A percentile compares a stretch with the other conserved stretches of the same genome.
Conservation (phyloP, 306 rosid species). For the Malus sieversii region DNA sequence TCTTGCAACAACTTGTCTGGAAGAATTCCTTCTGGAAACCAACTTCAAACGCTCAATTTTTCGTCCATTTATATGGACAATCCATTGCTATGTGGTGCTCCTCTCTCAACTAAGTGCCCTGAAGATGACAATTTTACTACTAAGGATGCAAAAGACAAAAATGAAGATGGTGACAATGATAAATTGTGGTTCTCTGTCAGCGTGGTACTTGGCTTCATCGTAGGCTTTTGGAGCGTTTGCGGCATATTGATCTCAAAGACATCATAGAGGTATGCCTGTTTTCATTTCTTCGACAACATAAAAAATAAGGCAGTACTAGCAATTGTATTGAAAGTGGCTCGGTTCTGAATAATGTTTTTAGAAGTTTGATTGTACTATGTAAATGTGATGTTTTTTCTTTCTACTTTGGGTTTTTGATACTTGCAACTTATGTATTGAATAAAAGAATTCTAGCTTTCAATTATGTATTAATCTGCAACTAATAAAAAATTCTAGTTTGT, state of each 20-base stretch:
- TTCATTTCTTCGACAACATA: background rate
- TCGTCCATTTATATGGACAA: background rate
- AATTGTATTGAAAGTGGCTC: background rate
- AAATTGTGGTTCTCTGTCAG: background rate
- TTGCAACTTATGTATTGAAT: no score
- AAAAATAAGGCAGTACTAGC: background rate
- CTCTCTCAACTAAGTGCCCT: background rate
- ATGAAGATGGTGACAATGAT: background rate
- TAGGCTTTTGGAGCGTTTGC: background rate
- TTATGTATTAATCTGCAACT: no score
- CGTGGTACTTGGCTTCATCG: background rate
- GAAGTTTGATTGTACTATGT: no score
- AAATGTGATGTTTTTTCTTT: no score
- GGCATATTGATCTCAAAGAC: background rate
- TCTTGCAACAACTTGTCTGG: background rate
- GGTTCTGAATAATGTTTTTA: background rate
- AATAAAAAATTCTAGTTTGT: no score
- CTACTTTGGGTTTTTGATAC: no score
- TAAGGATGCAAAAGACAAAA: background rate
- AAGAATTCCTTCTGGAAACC: background rate
- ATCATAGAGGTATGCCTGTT: background rate
- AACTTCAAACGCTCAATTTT: background rate
- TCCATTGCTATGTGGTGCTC: background rate
- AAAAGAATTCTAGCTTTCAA: no score
- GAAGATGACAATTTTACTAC: background rate